A percentile compares a stretch with the other conserved stretches of the same genome.
These are phyloP conservation scores for Hanseniaspora mollemarum DNA, from an alignment of 805 yeast species.

Conservation along the genomic window DNA sequence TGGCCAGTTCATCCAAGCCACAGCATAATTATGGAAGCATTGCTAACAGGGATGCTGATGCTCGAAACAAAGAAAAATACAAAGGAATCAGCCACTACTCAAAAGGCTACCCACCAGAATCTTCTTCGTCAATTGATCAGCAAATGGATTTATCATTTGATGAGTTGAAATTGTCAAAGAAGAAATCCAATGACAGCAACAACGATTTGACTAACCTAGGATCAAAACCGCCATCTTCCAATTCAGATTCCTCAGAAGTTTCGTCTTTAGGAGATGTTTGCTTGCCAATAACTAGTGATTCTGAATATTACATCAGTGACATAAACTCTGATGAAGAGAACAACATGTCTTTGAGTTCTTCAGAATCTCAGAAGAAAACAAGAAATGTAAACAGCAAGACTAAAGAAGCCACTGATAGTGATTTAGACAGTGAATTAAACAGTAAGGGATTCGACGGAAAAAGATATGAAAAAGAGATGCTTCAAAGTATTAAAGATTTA, in stretches of 20 bases:
- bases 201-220: conserved; percentile 28
- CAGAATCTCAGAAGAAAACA: neutral
- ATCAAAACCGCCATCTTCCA: conserved; percentile 34
- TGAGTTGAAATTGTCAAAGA: conserved; percentile 6
- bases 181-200: conserved; percentile 12
- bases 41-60: neutral
- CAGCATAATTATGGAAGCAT: conserved; percentile 6
- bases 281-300: conserved; percentile 56
- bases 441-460: conserved; percentile 12
- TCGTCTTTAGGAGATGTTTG: conserved; percentile 89
- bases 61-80: conserved; percentile 11
- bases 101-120: neutral
- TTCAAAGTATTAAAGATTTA: conserved; percentile 3
- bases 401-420: neutral
- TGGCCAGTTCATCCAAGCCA: neutral
- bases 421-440: neutral
- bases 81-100: conserved; percentile 8
- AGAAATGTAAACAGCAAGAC: neutral
- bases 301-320: conserved; percentile 22
- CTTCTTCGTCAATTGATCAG: conserved; percentile 40
- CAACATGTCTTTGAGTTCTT: neutral
- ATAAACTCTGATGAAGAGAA: conserved; percentile 18
- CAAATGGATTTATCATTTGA: conserved; percentile 25
- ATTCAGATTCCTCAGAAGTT: conserved; percentile 35
- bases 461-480: conserved; percentile 12